phyloP scores from a whole-genome alignment of 2,329 filamentous ascomycete species.

The Neonectria ditissima region DNA sequence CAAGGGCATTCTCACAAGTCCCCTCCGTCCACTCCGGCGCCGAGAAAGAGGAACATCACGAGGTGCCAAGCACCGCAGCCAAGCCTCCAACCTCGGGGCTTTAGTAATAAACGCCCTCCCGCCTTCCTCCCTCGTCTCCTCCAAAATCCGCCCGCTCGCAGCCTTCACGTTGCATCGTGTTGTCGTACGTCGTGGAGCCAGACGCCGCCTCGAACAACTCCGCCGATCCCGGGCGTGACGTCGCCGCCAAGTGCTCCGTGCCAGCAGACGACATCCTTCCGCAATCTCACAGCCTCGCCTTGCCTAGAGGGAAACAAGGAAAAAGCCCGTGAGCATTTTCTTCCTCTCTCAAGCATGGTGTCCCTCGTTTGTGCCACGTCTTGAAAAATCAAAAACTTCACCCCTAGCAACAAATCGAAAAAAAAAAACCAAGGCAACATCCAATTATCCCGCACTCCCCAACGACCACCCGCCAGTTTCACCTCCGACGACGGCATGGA shows the following conservation, averaged over 20 bases:
- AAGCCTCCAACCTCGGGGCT: no score
- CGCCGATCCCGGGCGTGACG: slow-evolving; percentile 2
- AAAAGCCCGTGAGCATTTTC: not conserved
- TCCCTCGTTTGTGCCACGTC: not conserved
- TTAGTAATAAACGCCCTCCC: not conserved
- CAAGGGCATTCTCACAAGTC: no score
- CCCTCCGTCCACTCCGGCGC: no score
- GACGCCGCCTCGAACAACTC: not conserved
- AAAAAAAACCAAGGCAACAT: no score
- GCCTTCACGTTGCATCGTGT: not conserved
- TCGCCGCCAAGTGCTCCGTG: slow-evolving; percentile 3
- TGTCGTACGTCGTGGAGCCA: not conserved
- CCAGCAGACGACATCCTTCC: not conserved
- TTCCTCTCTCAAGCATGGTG: not conserved
- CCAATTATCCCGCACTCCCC: not conserved
- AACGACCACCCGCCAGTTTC: not conserved
- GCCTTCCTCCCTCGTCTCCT: not conserved
- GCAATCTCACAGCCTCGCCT: not conserved
- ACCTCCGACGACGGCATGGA: slow-evolving; percentile 6
- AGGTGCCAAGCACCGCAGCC: no score
- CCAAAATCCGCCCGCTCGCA: not conserved
- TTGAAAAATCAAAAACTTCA: not conserved
- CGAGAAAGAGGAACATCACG: no score
- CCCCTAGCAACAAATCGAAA: no score
- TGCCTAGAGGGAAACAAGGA: not conserved